These are phyloP conservation scores for Wickerhamomyces silvicola DNA, from an alignment of 805 yeast species.

Conservation along the genomic window DNA sequence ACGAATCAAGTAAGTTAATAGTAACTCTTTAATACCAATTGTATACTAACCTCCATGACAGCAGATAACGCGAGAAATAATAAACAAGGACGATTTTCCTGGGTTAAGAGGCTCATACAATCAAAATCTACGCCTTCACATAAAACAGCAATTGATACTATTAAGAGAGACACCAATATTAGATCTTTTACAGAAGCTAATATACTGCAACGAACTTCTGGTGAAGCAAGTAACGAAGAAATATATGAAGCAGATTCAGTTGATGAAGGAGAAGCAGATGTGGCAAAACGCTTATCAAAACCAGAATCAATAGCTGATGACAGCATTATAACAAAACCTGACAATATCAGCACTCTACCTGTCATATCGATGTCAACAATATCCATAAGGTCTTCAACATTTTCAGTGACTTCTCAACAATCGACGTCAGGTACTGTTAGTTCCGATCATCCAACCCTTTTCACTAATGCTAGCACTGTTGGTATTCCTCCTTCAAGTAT, in stretches of 20 bases:
- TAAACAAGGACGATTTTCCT: constrained; percentile 11
- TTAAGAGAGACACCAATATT: background rate
- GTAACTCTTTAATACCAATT: too few relatives aligned
- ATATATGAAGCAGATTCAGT: background rate
- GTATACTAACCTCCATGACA: too few relatives aligned
- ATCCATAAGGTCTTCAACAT: constrained; percentile 30
- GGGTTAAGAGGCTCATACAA: constrained; percentile 16
- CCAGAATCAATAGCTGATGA: constrained; percentile 7
- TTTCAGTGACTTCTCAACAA: constrained; percentile 29
- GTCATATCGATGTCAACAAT: constrained; percentile 28
- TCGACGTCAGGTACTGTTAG: constrained; percentile 30
- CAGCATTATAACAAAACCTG: constrained; percentile 10
- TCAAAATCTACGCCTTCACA: constrained; percentile 1
- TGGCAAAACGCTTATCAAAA: background rate
- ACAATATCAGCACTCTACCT: constrained; percentile 27
- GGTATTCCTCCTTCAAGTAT: constrained; percentile 75
- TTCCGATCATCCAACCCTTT: constrained; percentile 33
- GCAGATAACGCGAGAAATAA: constrained; percentile 1
- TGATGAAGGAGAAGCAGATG: constrained; percentile 2
- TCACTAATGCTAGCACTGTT: constrained; percentile 57
- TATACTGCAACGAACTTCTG: too few relatives aligned
- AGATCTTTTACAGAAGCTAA: too few relatives aligned
- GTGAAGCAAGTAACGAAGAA: too few relatives aligned
- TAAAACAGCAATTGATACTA: background rate
- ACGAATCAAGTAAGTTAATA: too few relatives aligned